Evolutionary conservation across 164 flowering plant genomes (phyloP), one percentile per base, ranked within the genome.

Genomic region (Platanus orientalis): DNA sequence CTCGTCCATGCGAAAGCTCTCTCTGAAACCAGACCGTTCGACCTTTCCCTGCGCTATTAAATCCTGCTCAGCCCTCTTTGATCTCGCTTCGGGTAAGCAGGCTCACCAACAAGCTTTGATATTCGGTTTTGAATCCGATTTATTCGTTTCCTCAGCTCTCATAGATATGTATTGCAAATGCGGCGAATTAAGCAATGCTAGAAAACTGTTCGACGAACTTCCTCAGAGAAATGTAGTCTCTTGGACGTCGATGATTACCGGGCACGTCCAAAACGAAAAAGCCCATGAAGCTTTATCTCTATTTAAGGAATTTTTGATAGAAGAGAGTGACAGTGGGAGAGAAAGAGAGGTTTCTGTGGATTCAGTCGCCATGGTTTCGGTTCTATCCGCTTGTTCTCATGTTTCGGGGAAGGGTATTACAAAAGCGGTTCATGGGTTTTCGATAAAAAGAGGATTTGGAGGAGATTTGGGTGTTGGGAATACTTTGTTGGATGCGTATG

Each of bases 101-200:
- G 58, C 80, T 66, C 92, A 87, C 58, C 86, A 79, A 65, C 92
- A 82, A 64, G 89, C 87, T 20, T 26, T 84, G 12, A 58, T 80
- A 29, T 84, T 83, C 21, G 89, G 92, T 16, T 76, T 68, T n/a
- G 79, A 70, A 1, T 29, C 62, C 0, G 89, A 87, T 61, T 59
- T 87, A 5, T 87, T 84, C 52, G 83, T 87, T 7, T 78, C 84
- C 2, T 87, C 92, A 2, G 83, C 92, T 30, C 74, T 87, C 20
- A 62, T 87, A 10, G 87, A 83, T 58, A 83, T 87, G 92, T 86
- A 86, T 71, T 75, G 82, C 0, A 86, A 81, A 30, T 86, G 87
- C 44, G 82, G 87, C 19, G 57, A 78, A 3, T 53, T 86, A 60
- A 24, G 36, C 9, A 87, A 81, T 48, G 92, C 92, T 3, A 40